phyloP scores from a whole-genome alignment of 1,284 basidiomycete species.

The Prillingera fragicola region DNA sequence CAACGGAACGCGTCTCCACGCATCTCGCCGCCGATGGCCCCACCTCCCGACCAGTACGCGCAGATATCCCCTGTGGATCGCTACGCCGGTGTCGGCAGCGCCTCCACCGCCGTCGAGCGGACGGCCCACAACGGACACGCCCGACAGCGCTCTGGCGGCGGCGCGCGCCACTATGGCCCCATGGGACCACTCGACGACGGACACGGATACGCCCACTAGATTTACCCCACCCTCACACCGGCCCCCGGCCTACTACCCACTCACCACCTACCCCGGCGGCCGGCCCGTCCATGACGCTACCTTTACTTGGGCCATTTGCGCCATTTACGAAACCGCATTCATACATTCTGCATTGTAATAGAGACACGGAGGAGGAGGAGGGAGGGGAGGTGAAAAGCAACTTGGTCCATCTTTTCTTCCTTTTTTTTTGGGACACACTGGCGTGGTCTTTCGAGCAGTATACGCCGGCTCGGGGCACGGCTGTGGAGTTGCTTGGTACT shows the following conservation, averaged over 20 bases:
- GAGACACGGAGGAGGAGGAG: too few species aligned
- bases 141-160: conserved; percentile 39
- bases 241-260: neutral
- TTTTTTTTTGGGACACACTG: too few species aligned
- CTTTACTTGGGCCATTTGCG: too few species aligned
- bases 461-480: too few species aligned
- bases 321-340: too few species aligned
- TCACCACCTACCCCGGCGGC: neutral
- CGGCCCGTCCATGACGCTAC: neutral
- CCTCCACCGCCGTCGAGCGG: neutral
- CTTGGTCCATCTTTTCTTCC: too few species aligned
- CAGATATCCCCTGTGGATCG: neutral
- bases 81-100: conserved; percentile 5
- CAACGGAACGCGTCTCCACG: neutral
- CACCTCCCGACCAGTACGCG: conserved; percentile 11
- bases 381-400: too few species aligned
- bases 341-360: conserved; percentile 18
- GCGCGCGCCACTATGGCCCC: conserved; percentile 31
- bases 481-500: too few species aligned
- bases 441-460: too few species aligned
- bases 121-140: conserved; percentile 29
- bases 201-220: conserved; percentile 1
- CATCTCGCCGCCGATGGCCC: conserved; percentile 6
- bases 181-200: conserved; percentile 38
- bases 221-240: neutral